A percentile compares a stretch with the other conserved stretches of the same genome.
Conservation (phyloP, 768 basidiomycete species). For the Suillus tomentosus region DNA sequence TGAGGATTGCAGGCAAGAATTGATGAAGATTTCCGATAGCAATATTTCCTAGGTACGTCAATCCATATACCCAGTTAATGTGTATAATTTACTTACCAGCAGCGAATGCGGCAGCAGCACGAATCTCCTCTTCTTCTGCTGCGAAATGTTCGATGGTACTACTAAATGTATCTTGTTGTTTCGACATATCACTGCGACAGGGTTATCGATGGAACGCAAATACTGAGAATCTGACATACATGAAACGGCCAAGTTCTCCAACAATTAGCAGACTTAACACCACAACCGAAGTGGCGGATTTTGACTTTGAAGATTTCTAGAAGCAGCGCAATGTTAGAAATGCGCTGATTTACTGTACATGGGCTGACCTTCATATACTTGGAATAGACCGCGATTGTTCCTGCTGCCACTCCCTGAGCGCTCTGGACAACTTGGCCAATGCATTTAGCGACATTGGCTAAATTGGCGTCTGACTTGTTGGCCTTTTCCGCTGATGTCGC, state of each 20-base stretch:
- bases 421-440: constrained; percentile 81
- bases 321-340: constrained; percentile 13
- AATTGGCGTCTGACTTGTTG: constrained; percentile 53
- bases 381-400: constrained; percentile 82
- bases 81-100: constrained; percentile 55
- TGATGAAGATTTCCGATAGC: constrained; percentile 89
- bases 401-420: constrained; percentile 71
- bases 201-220: constrained; percentile 11
- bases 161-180: constrained; percentile 76
- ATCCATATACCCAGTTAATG: constrained; percentile 2
- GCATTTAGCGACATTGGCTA: constrained; percentile 80
- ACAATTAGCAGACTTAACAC: constrained; percentile 86
- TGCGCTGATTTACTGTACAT: not conserved
- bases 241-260: constrained; percentile 90
- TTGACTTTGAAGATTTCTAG: constrained; percentile 61
- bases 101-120: constrained; percentile 92
- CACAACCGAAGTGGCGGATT: constrained; percentile 65
- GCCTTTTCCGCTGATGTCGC: constrained; percentile 68
- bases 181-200: constrained; percentile 75
- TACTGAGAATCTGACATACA: constrained; percentile 46
- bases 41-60: constrained; percentile 72
- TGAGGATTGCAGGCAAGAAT: constrained; percentile 85
- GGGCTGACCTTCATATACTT: constrained; percentile 70
- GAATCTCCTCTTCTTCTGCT: constrained; percentile 80
- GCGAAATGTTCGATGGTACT: constrained; percentile 73